phyloP scores from a whole-genome alignment of 352 stramenopile species.

The Pythium rishiriense region DNA sequence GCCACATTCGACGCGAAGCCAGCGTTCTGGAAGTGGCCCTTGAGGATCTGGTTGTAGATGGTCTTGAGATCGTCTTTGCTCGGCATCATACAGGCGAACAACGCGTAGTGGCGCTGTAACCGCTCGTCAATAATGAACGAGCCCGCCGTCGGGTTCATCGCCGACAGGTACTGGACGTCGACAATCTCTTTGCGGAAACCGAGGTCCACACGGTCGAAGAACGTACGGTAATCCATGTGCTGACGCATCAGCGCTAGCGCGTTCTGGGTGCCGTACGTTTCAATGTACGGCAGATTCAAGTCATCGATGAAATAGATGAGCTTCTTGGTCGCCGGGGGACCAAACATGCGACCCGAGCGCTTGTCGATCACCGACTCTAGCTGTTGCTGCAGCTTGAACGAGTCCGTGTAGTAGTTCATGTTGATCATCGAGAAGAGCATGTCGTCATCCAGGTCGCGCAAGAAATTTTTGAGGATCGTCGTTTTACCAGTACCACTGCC shows the following conservation, averaged over 20 bases:
- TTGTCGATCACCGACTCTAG: constrained; percentile 97
- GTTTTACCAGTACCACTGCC: constrained; percentile 97
- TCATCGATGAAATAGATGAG: constrained; percentile 98
- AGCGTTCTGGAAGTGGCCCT: constrained; percentile 91
- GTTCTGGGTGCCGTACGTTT: constrained; percentile 97
- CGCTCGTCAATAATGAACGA: constrained; percentile 98
- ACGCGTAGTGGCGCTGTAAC: constrained; percentile 94
- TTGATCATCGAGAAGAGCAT: constrained; percentile 97
- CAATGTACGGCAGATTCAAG: constrained; percentile 96
- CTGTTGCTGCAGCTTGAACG: constrained; percentile 93
- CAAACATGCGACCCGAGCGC: constrained; percentile 94
- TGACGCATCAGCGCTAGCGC: constrained; percentile 93
- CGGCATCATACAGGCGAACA: constrained; percentile 96
- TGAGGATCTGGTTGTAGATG: constrained; percentile 96
- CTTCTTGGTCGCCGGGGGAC: constrained; percentile 94
- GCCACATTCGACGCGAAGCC: constrained; percentile 62
- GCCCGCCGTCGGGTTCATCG: constrained; percentile 96
- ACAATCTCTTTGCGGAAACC: constrained; percentile 97
- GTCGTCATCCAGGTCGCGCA: constrained; percentile 88
- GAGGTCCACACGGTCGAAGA: constrained; percentile 95
- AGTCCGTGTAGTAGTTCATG: constrained; percentile 98
- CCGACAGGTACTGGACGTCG: constrained; percentile 95
- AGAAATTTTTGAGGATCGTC: constrained; percentile 96
- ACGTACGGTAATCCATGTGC: constrained; percentile 96
- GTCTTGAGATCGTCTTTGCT: constrained; percentile 93